A percentile compares a stretch with the other conserved stretches of the same genome.
Evolutionary conservation across 805 yeast genomes (phyloP).

Genomic region (Zygosaccharomyces rouxii): DNA sequence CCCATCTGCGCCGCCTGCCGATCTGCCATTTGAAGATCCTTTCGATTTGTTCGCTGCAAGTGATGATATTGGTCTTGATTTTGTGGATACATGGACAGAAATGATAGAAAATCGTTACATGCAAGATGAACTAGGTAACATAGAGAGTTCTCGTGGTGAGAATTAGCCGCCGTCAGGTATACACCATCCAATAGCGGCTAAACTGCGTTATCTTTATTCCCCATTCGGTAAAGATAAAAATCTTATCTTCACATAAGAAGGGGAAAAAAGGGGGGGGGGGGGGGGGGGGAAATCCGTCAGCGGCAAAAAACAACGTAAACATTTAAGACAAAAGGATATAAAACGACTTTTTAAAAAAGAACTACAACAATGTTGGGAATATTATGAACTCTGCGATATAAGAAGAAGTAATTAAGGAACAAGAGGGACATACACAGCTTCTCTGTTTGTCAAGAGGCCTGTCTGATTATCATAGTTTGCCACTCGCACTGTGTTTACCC

Average conservation of each 20-base stretch:
- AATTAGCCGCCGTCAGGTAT: background rate
- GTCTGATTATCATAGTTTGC: no score
- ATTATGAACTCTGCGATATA: no score
- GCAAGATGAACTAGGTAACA: conserved; percentile 5
- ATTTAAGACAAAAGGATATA: background rate
- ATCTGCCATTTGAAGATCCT: background rate
- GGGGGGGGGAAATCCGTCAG: background rate
- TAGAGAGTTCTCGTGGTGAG: background rate
- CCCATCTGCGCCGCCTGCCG: background rate
- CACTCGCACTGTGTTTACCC: no score
- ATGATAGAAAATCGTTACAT: conserved; percentile 64
- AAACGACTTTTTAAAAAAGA: background rate
- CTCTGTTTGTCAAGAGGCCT: no score
- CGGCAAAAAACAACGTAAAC: background rate
- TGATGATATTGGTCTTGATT: conserved; percentile 50
- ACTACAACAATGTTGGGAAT: no score
- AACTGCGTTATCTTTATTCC: no score
- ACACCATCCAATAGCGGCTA: no score
- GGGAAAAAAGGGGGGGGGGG: no score
- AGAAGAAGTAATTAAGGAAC: no score
- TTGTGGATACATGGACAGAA: conserved; percentile 76
- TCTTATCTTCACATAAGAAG: no score
- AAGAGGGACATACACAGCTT: no score
- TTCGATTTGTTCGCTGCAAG: conserved; percentile 50
- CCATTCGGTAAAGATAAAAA: no score